phyloP scores from a whole-genome alignment of 2,329 filamentous ascomycete genomes.

The Fusarium oxysporum region DNA sequence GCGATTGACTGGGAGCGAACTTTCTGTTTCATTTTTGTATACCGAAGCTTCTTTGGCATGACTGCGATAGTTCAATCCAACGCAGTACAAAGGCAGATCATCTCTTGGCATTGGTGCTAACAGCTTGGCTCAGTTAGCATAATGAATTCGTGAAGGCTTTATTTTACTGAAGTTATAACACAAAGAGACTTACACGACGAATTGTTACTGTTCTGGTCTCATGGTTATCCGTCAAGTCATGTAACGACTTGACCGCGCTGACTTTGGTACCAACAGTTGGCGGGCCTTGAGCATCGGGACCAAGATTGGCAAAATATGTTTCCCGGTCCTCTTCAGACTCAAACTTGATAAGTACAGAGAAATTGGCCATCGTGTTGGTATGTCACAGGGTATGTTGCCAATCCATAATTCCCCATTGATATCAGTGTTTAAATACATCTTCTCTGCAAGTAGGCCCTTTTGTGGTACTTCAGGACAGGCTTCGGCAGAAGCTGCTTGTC shows the following conservation, averaged over 20 bases:
- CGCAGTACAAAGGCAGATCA: not conserved
- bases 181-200: not conserved
- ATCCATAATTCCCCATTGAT: too few relatives aligned
- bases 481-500: not conserved
- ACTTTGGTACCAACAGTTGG: not conserved
- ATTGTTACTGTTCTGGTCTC: not conserved
- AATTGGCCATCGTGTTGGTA: not conserved
- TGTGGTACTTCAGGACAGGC: not conserved
- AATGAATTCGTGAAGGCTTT: not conserved
- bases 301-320: not conserved
- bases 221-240: not conserved
- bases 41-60: not conserved
- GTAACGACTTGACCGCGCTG: not conserved
- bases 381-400: not conserved
- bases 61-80: not conserved
- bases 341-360: not conserved
- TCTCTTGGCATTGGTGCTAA: not conserved
- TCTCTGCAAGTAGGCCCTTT: not conserved
- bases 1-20: accelerated
- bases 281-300: not conserved
- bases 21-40: accelerated
- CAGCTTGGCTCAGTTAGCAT: not conserved
- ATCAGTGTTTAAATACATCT: not conserved
- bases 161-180: not conserved
- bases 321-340: not conserved